These are phyloP conservation scores for Rosellinia necatrix DNA, from an alignment of 2,329 filamentous ascomycete species.

Conservation along the genomic window DNA sequence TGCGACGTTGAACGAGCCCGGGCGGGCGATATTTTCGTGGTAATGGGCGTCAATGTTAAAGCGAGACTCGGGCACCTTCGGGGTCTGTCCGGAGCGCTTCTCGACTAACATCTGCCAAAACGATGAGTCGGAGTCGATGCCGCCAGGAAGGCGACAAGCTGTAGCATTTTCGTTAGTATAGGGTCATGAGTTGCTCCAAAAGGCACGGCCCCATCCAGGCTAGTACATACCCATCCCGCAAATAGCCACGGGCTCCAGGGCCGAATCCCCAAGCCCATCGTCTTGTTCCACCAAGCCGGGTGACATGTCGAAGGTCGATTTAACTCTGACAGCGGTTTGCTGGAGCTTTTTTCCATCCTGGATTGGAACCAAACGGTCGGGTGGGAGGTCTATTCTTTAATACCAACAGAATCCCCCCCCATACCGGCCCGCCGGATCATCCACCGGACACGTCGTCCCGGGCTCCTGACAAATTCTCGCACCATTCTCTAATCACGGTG, in stretches of 20 bases:
- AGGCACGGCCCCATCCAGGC: neutral
- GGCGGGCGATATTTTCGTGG: constrained; percentile 26
- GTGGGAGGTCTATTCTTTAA: constrained; percentile 17
- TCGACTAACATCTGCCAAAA: constrained; percentile 31
- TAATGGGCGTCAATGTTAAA: constrained; percentile 33
- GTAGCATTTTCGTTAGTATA: constrained; percentile 10
- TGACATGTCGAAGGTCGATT: constrained; percentile 16
- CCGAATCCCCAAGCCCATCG: constrained; percentile 10
- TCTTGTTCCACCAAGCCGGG: constrained; percentile 21
- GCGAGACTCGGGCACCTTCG: constrained; percentile 23
- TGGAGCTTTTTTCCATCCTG: constrained; percentile 4
- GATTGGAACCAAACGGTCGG: constrained; percentile 12
- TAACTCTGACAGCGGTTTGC: constrained; percentile 1
- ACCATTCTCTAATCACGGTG: constrained; percentile 18
- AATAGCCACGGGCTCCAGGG: constrained; percentile 30
- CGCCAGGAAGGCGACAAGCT: constrained; percentile 33
- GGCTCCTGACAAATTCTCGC: constrained; percentile 17
- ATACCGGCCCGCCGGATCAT: constrained; percentile 1
- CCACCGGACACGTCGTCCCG: constrained; percentile 1
- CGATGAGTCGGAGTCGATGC: constrained; percentile 24
- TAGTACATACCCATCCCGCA: constrained; percentile 30
- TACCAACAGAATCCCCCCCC: neutral
- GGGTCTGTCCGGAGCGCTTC: constrained; percentile 26
- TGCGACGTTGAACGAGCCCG: constrained; percentile 28
- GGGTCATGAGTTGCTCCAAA: neutral